Conservation (phyloP, 495 filamentous ascomycete genomes). For the Aspergillus conjunctus region DNA sequence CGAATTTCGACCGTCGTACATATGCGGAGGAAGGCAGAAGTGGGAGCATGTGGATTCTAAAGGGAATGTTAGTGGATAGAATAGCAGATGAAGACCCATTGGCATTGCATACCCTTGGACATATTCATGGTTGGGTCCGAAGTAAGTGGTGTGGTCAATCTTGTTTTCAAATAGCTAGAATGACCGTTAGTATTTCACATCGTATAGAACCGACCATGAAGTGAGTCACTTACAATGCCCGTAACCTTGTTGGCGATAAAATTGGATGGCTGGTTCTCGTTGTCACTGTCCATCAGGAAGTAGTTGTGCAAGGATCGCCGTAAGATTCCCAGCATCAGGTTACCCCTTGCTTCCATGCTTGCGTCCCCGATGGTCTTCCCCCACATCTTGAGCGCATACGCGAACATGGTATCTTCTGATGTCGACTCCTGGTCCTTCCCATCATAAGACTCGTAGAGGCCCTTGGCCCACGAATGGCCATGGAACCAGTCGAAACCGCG, state of each 20-base stretch:
- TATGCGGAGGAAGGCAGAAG: conserved; percentile 71
- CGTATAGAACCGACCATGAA: background rate
- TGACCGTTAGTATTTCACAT: conserved; percentile 8
- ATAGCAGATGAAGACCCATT: background rate
- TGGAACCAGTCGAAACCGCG: conserved; percentile 91
- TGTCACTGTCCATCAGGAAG: conserved; percentile 72
- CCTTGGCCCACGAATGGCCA: conserved; percentile 95
- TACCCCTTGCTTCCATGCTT: conserved; percentile 83
- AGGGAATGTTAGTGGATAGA: conserved; percentile 14
- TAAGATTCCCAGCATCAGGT: conserved; percentile 79
- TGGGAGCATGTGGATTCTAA: conserved; percentile 92
- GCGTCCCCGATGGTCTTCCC: conserved; percentile 70
- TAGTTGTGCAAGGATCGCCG: conserved; percentile 72
- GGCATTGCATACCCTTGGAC: conserved; percentile 64
- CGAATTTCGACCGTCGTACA: conserved; percentile 69
- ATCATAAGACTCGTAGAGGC: conserved; percentile 86
- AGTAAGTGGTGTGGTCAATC: conserved; percentile 92
- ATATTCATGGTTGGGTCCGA: conserved; percentile 77
- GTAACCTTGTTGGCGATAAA: conserved; percentile 86
- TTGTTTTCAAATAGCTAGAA: conserved; percentile 91
- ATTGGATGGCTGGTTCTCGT: conserved; percentile 72
- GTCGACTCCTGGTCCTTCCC: conserved; percentile 92
- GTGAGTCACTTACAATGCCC: conserved; percentile 65
- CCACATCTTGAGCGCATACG: conserved; percentile 95
- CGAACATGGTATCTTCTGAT: conserved; percentile 87